Evolutionary conservation across 148 eudicot genomes (phyloP), one percentile per base, ranked within the genome.

Genomic region (Persicaria maculosa): DNA sequence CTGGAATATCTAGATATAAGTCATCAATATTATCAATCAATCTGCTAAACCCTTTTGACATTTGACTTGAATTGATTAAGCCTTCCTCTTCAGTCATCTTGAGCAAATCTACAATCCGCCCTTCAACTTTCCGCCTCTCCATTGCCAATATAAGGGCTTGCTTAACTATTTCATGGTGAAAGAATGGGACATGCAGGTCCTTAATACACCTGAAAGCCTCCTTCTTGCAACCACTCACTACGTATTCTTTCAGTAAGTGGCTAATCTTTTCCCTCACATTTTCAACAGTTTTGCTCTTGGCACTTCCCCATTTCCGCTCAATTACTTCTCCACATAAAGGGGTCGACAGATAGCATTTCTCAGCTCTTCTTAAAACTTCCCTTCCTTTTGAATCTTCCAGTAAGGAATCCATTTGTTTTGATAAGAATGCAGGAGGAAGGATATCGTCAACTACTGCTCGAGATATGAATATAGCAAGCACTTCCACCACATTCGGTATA

Each of bases 391-490:
- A 86, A 3, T 77, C 83, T 15, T 88, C 81, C 1, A 83, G 31
- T 25, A 85, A 73, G 15, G 17, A 50, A 0, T 16, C 74, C 48
- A 72, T 20, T 45, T 72, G 77, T 71, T 84, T 85, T 10, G 77
- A 75, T 53, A 86, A 45, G 69, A 88, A 88, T 22, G 83, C 81
- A 31, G 90, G 92, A 0, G 92, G 90, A 4, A 88, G 82, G 59
- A 88, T 88, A 70, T 88, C 92, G 76, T 88, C 92, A 4, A 86
- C 80, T 45, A 88, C 80, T 55, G 90, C 88, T 75, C 92, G 80
- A 43, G 92, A 87, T 15, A 86, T 81, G 40, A 86, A 86, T 25
- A 88, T 17, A 31, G 92, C 88, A 17, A 88, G 84, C 17, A 81
- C 77, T 69, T 86, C 88, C 1, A 88, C 86, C 7, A 73, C 81